A percentile compares a stretch with the other conserved stretches of the same genome.
Conservation (phyloP, 768 basidiomycete species). For the Kwoniella sp. region DNA sequence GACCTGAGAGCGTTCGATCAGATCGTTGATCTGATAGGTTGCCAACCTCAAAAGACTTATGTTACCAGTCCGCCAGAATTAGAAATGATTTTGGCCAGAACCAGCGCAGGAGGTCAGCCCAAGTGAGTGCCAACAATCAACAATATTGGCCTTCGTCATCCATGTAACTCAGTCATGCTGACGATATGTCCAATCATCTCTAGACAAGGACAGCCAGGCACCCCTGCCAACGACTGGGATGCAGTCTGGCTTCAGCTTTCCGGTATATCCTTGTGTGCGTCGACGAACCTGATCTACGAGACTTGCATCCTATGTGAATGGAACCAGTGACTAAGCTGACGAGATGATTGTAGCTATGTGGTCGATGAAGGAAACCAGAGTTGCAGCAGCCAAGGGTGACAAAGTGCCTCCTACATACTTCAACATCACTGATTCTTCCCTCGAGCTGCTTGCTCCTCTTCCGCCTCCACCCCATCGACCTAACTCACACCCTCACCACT, state of each 20-base stretch:
- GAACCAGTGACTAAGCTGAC: constrained; percentile 7
- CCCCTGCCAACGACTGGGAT: constrained; percentile 55
- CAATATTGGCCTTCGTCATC: no score
- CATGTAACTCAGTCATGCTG: neutral
- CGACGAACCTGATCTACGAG: no score
- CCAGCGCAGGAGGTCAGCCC: constrained; percentile 52
- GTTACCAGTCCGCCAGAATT: constrained; percentile 54
- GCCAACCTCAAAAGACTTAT: constrained; percentile 53
- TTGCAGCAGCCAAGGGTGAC: constrained; percentile 54
- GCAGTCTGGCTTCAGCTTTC: constrained; percentile 56
- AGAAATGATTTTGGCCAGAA: constrained; percentile 55
- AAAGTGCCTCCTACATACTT: constrained; percentile 56
- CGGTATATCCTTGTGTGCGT: constrained; percentile 54
- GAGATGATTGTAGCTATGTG: constrained; percentile 42
- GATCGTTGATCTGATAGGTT: constrained; percentile 48
- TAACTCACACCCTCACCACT: constrained; percentile 51
- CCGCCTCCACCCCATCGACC: constrained; percentile 56
- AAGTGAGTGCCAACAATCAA: constrained; percentile 45
- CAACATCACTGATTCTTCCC: constrained; percentile 53
- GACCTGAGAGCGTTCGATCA: constrained; percentile 12
- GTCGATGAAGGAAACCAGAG: constrained; percentile 56
- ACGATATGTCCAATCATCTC: neutral
- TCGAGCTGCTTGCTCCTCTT: constrained; percentile 55
- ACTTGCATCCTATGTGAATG: neutral
- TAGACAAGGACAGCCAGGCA: constrained; percentile 54